Evolutionary conservation across 306 rosid genomes (phyloP).

Genomic region (Ziziphus jujuba): DNA sequence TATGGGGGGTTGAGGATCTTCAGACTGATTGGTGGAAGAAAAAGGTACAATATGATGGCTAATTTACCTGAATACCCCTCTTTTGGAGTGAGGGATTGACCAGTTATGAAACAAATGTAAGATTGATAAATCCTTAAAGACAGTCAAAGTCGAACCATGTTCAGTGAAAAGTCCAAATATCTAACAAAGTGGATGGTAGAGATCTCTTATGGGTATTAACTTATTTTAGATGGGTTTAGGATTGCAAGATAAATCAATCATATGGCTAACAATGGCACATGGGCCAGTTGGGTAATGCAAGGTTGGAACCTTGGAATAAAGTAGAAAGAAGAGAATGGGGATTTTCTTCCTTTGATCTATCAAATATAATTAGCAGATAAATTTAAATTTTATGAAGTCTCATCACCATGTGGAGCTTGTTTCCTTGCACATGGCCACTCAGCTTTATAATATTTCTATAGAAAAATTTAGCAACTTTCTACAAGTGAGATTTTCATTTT

Average conservation of each 20-base stretch:
- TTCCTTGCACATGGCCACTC: constrained; percentile 57
- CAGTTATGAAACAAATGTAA: background rate
- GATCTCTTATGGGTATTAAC: background rate
- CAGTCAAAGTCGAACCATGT: background rate
- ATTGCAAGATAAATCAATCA: constrained; percentile 11
- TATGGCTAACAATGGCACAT: constrained; percentile 42
- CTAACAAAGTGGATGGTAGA: background rate
- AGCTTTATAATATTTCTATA: no score
- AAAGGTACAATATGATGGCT: constrained; percentile 1
- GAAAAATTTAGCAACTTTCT: no score
- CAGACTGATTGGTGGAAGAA: constrained; percentile 1
- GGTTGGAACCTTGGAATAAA: background rate
- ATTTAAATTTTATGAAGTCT: constrained; percentile 4
- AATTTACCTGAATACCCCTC: constrained; percentile 37
- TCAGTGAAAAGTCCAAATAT: background rate
- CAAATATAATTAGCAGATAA: background rate
- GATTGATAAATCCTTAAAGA: background rate
- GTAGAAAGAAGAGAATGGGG: background rate
- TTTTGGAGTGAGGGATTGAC: background rate
- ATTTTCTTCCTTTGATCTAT: background rate
- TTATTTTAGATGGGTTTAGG: constrained; percentile 19
- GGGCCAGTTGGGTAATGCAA: constrained; percentile 37
- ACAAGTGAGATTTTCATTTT: no score
- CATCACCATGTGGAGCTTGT: constrained; percentile 37
- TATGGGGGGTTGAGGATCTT: constrained; percentile 17